Evolutionary conservation across 2,329 filamentous ascomycete genomes (phyloP).

Genomic region (Arachnomyces sp.): DNA sequence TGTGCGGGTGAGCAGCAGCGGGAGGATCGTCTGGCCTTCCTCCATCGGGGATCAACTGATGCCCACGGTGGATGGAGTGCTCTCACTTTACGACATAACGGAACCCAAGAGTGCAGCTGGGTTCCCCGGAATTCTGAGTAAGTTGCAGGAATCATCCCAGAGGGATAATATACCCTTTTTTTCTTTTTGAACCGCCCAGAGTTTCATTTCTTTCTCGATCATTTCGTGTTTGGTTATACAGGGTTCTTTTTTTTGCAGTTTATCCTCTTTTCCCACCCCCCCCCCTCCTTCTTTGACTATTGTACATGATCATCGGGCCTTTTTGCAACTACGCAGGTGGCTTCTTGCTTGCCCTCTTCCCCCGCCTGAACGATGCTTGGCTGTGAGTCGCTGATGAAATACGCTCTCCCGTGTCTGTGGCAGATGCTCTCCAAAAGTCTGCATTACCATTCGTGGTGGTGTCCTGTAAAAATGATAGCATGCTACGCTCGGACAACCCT

Average conservation of each 20-base stretch:
- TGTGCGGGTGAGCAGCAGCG: constrained; percentile 42
- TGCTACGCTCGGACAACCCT: constrained; percentile 60
- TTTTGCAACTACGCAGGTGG: too few species aligned
- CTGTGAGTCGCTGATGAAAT: not conserved
- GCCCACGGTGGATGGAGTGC: constrained; percentile 70
- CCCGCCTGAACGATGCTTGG: constrained; percentile 12
- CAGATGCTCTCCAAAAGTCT: constrained; percentile 66
- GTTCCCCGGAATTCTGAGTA: constrained; percentile 70
- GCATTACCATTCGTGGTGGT: constrained; percentile 71
- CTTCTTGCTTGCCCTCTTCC: constrained; percentile 12
- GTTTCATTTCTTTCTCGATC: not conserved
- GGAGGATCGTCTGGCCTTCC: constrained; percentile 43
- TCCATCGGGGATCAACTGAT: constrained; percentile 56
- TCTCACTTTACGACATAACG: constrained; percentile 82
- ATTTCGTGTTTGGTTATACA: not conserved
- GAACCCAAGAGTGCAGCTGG: constrained; percentile 65
- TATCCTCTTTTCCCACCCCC: too few species aligned
- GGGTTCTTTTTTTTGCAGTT: constrained; percentile 1
- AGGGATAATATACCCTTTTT: not conserved
- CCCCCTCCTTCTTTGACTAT: constrained; percentile 1
- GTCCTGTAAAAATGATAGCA: constrained; percentile 81
- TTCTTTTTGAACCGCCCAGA: constrained; percentile 7
- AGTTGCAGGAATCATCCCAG: constrained; percentile 33
- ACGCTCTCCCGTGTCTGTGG: constrained; percentile 8
- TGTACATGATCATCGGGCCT: constrained; percentile 7